These are phyloP conservation scores for Akebia trifoliata DNA, from an alignment of 164 flowering plant genomes.

Conservation along the genomic window DNA sequence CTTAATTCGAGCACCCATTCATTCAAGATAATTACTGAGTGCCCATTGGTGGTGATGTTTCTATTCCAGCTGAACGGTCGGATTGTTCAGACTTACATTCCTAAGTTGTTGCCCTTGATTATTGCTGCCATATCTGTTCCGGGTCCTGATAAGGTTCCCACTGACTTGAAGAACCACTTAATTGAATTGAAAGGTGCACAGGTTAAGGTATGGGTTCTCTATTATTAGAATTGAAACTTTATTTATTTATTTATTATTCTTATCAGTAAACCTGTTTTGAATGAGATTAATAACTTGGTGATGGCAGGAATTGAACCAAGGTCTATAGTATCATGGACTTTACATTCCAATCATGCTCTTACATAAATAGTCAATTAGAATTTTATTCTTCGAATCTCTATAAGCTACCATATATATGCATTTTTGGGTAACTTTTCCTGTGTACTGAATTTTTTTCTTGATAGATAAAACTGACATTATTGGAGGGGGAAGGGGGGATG, in stretches of 20 bases:
- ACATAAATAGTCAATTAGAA: too few relatives aligned
- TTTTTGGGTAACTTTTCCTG: too few relatives aligned
- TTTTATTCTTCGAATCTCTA: too few relatives aligned
- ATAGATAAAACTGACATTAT: too few relatives aligned
- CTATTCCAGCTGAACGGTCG: conserved; percentile 80
- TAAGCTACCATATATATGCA: too few relatives aligned
- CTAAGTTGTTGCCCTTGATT: conserved; percentile 85
- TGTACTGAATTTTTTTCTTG: too few relatives aligned
- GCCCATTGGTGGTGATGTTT: conserved; percentile 96
- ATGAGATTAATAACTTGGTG: too few relatives aligned
- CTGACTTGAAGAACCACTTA: conserved; percentile 69
- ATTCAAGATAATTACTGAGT: conserved; percentile 91
- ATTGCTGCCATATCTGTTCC: conserved; percentile 92
- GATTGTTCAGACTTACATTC: conserved; percentile 91
- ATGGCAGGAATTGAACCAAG: too few relatives aligned
- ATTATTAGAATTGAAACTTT: neutral
- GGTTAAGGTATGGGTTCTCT: conserved; percentile 60
- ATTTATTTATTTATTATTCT: neutral
- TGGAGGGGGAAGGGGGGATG: too few relatives aligned
- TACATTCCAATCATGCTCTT: too few relatives aligned
- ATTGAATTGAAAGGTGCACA: conserved; percentile 95
- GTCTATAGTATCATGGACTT: too few relatives aligned
- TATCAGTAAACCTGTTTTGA: too few relatives aligned
- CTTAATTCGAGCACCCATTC: conserved; percentile 90
- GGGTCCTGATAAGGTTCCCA: conserved; percentile 85